Evolutionary conservation across 768 basidiomycete species (phyloP), one percentile per base, ranked within the genome.

Genomic region (Mycena maculata): DNA sequence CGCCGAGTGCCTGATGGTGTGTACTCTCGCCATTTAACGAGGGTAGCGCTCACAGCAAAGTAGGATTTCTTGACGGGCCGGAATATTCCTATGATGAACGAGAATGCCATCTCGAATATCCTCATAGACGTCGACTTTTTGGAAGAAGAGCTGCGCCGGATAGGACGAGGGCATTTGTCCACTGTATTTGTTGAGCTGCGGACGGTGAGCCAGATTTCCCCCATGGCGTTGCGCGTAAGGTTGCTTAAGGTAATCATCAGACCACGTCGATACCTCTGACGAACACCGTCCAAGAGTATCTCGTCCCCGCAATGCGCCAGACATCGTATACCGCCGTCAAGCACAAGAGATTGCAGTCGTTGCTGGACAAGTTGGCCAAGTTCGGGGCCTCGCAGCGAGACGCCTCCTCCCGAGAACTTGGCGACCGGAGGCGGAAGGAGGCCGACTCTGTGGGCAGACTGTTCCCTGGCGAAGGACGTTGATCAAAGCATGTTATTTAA

Each of bases 81-180:
- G 4, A 91, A 91, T 64, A 87, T 95, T 27, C 80, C 84, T 10
- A 86, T 86, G 81, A 87, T 96, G 83, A 98, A 97, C 73, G 95
- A 98, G 73, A 91, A 93, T 72, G 95, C 93, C 1, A 85, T 98
- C 45, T 88, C 91, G 33, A 97, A 96, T 71, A 86, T 98, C 53
- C 81, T 92, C 58, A 87, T 92, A 50, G 96, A 98, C 75, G 87
- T 96, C 65, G 89, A 90, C 63, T 98, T 96, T 77, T 84, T 98
- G 58, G 94, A 97, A 69, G 88, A 89, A n/a, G 93, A 95, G 72
- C 87, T 96, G 70, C 89, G 88, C 71, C 82, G 89, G 48, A 90
- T 92, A 59, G 93, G 91, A 23, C 85, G 92, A 72, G 80, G 85
- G 2, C 89, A 93, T 75, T 83, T 96, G 25, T 85, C 84, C 58